Conservation (phyloP, 768 basidiomycete species). For the Lactarius tabidus region DNA sequence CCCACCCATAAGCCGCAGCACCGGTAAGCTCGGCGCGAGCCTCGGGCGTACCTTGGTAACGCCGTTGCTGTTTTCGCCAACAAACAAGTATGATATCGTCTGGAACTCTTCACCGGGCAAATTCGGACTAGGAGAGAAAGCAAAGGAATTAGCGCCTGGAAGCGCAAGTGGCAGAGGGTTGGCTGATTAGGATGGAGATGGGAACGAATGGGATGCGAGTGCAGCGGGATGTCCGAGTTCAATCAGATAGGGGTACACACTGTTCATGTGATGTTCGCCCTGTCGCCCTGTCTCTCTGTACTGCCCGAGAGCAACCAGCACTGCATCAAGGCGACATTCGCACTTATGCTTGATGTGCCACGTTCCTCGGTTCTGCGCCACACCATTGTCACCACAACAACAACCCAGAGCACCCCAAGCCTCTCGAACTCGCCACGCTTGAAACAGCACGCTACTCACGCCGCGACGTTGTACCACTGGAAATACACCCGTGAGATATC, state of each 20-base stretch:
- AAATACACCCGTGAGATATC: slow-evolving; percentile 56
- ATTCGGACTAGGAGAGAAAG: slow-evolving; percentile 19
- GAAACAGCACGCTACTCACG: slow-evolving; percentile 8
- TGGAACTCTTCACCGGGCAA: slow-evolving; percentile 45
- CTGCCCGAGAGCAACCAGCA: not conserved
- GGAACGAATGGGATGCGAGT: not conserved
- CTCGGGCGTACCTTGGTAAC: slow-evolving; percentile 48
- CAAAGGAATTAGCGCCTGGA: not conserved
- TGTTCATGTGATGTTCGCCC: not conserved
- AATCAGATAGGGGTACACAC: not conserved
- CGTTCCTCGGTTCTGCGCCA: not conserved
- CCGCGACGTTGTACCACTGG: slow-evolving; percentile 55
- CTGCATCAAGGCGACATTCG: not conserved
- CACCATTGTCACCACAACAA: not conserved
- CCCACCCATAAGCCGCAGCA: not conserved
- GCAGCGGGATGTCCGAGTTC: not conserved
- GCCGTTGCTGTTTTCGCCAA: slow-evolving; percentile 45
- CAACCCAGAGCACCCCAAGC: not conserved
- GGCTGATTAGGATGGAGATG: not conserved
- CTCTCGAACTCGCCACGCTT: not conserved
- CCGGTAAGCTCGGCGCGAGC: not conserved
- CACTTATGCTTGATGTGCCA: not conserved
- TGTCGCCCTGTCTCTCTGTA: not conserved
- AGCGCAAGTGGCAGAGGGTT: not conserved
- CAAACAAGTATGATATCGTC: slow-evolving; percentile 58